Evolutionary conservation across 768 basidiomycete genomes (phyloP).

Genomic region (Hebeloma cylindrosporum): DNA sequence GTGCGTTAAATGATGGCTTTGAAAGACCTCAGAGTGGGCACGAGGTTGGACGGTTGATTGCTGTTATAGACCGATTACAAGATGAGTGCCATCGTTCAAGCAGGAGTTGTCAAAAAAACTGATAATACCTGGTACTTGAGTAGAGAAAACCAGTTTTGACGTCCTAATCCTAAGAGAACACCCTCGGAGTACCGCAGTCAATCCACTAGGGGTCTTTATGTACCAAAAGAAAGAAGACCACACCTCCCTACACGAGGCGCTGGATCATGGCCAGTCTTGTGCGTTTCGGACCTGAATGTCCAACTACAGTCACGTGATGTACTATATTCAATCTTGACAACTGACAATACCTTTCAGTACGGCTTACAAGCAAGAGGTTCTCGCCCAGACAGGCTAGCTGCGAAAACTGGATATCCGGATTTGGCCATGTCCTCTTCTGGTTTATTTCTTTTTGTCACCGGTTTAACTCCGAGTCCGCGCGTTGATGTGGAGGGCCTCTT

Average conservation of each 20-base stretch:
- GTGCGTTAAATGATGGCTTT: slow-evolving; percentile 22
- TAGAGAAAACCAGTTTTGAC: slow-evolving; percentile 24
- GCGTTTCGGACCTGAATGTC: not conserved
- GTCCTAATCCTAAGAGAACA: slow-evolving; percentile 30
- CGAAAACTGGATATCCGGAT: too few species aligned
- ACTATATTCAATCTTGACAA: slow-evolving; percentile 10
- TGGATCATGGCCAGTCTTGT: slow-evolving; percentile 4
- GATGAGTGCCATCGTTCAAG: slow-evolving; percentile 18
- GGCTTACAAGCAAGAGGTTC: too few species aligned
- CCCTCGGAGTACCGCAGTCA: slow-evolving; percentile 29
- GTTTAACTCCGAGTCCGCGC: too few species aligned
- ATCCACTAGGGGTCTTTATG: slow-evolving; percentile 30
- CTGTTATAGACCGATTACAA: slow-evolving; percentile 23
- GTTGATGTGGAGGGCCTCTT: too few species aligned
- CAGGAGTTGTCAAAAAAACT: slow-evolving; percentile 16
- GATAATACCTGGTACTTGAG: slow-evolving; percentile 25
- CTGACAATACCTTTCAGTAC: too few species aligned
- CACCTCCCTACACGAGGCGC: slow-evolving; percentile 35
- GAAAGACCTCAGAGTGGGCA: slow-evolving; percentile 31
- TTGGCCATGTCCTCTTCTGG: too few species aligned
- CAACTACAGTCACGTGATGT: not conserved
- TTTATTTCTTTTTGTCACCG: too few species aligned
- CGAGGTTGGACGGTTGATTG: slow-evolving; percentile 33
- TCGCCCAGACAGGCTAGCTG: too few species aligned
- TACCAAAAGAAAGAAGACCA: slow-evolving; percentile 23